Evolutionary conservation across 2,329 filamentous ascomycete species (phyloP), one percentile per base, ranked within the genome.

Genomic region (Pestalotiopsis sp.): DNA sequence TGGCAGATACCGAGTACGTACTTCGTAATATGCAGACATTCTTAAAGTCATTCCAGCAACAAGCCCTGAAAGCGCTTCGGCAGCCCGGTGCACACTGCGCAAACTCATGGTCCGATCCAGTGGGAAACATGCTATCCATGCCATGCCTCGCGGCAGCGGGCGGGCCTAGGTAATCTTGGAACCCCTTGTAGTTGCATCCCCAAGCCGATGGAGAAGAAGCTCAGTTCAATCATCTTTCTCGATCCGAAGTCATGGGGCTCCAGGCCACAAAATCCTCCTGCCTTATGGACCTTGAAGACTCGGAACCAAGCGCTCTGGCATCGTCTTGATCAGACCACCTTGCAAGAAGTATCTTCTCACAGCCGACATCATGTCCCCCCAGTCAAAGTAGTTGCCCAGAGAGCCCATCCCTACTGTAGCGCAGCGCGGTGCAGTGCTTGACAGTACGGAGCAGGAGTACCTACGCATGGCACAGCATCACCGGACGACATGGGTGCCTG

Each of bases 151-250:
- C 20, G 20, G 31, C 60, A 14, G 45, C 45, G 45, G 14, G 27
- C 63, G 38, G 61, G 45, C 63, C 63, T 36, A 23, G 23, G 23
- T 23, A 66, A 66, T 56, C 49, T 58, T 65, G 62, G 17, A 20
- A 27, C 41, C 63, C 63, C 63, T 66, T 12, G 63, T 39, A 13
- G 31, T 14, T 57, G 63, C 63, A 58, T 58, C 25, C 31, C 17
- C 20, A 23, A n/a, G 60, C 14, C 31, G 12, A 45, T 63, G 60
- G 25, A 31, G 60, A 65, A 23, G 20, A 65, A 13, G 41, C 62
- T 27, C 41, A 59, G 57, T 65, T 63, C 60, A 63, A 63, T 63
- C n/a, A 63, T 52, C 20, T 52, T 20, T 38, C n/a, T 63, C n/a
- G 38, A 52, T 27, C 17, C 12, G 12, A 23, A 39, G 38, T 25